phyloP scores from a whole-genome alignment of 1,139 yeast species.

The Candida albicans region DNA sequence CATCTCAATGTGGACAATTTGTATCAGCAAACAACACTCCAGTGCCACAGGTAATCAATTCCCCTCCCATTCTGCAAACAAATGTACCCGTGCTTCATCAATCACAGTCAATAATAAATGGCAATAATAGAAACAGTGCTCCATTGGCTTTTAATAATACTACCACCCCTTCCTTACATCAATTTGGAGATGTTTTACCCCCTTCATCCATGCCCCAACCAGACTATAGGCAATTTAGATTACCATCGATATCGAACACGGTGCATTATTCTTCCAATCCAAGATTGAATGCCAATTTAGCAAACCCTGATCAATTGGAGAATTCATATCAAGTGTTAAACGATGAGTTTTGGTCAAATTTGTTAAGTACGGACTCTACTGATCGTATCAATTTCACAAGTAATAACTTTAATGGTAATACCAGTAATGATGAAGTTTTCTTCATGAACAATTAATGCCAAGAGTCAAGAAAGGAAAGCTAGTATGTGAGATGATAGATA shows the following conservation, averaged over 20 bases:
- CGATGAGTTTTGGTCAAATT: conserved; percentile 48
- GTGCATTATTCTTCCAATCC: background rate
- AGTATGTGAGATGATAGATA: too few relatives aligned
- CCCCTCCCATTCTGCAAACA: background rate
- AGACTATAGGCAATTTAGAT: conserved; percentile 8
- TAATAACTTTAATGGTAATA: conserved; percentile 18
- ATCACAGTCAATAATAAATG: background rate
- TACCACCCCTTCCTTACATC: conserved; percentile 2
- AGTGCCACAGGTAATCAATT: background rate
- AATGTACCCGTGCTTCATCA: background rate
- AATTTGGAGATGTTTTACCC: conserved; percentile 4
- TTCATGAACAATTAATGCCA: conserved; percentile 18
- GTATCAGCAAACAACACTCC: conserved; percentile 13
- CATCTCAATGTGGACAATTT: conserved; percentile 7
- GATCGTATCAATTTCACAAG: conserved; percentile 40
- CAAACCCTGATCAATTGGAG: conserved; percentile 26
- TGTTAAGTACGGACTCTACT: conserved; percentile 32
- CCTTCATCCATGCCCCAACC: conserved; percentile 1
- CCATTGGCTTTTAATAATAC: background rate
- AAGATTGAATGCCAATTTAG: conserved; percentile 7
- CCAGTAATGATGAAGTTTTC: conserved; percentile 30
- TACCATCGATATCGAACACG: conserved; percentile 11
- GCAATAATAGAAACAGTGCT: background rate
- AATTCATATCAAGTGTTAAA: conserved; percentile 34
- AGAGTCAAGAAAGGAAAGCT: too few relatives aligned